Base-by-base conservation (phyloP, 768 basidiomycete species). In the Amanita fuliginea region DNA sequence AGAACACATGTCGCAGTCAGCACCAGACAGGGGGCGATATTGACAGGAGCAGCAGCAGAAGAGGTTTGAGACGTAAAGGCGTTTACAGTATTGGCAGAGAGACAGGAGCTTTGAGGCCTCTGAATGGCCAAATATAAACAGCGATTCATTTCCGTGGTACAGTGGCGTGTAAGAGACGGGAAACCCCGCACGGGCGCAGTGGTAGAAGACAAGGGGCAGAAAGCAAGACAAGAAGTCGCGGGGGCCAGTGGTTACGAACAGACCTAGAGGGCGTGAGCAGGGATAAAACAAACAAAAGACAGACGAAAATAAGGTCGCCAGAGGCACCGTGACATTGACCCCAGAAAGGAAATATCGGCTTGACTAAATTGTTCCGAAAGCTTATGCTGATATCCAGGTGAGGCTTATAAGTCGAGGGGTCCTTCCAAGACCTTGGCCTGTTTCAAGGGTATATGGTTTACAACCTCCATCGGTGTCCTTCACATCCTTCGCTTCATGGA, bases 261-360 rank as follows among this genome's bases (percentile, higher is more conserved):
- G 28, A 30, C 8, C 11, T 11, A 32, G n/a, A 16, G 14, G 14
- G 14, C n/a, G 26, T 26, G 8, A n/a, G 14, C 42, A 18, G 42
- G 13, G 3, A 32, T 32, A 32, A 32, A 32, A 32, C 9, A n/a
- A 0, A 28, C 28, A 3, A 18, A 34, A 19, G 16, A 34, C 13
- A 24, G 13, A 42, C 21, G 22, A 40, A 18, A 14, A 22, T 28
- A 24, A 18, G 30, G 40, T 13, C 16, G 41, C n/a, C 41, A 52
- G 51, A 42, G 52, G 53, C 53, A 56, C 57, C 62, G 55, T 63
- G 63, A 43, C 49, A 42, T 43, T 42, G 55, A 33, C 47, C 47
- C 46, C 36, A 43, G 41, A 53, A 54, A 52, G 46, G 54, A 45
- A 56, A 54, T 53, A 53, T 59, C 55, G 57, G 54, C 56, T 57